These are phyloP conservation scores for Nematodospora anomalae DNA, from an alignment of 1,139 yeast species.

Conservation along the genomic window DNA sequence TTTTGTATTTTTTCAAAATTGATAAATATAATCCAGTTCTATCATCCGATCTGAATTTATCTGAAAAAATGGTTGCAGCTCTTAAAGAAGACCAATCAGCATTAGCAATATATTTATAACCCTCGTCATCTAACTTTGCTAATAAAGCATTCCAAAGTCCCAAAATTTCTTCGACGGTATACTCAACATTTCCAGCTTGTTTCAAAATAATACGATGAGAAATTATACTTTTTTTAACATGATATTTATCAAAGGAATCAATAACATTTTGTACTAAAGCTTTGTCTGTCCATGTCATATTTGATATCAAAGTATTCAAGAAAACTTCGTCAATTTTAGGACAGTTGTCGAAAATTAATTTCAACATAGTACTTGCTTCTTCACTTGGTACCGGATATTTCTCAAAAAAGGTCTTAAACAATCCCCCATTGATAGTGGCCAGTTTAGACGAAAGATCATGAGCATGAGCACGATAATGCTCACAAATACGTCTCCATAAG, in stretches of 20 bases:
- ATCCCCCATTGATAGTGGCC: conserved; percentile 64
- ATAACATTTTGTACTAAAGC: conserved; percentile 64
- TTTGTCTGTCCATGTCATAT: conserved; percentile 69
- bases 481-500: conserved; percentile 48
- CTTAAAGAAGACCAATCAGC: conserved; percentile 90
- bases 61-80: conserved; percentile 67
- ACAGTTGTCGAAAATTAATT: conserved; percentile 57
- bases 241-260: conserved; percentile 58
- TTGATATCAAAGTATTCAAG: conserved; percentile 73
- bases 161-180: conserved; percentile 55
- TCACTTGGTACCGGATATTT: conserved; percentile 53
- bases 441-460: conserved; percentile 46
- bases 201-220: conserved; percentile 76
- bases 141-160: conserved; percentile 63
- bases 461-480: conserved; percentile 4
- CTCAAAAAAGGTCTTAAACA: conserved; percentile 67
- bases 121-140: conserved; percentile 50
- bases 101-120: conserved; percentile 64
- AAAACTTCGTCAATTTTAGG: conserved; percentile 70
- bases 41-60: conserved; percentile 27
- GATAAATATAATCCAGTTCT: conserved; percentile 60
- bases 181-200: conserved; percentile 66
- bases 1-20: conserved; percentile 51
- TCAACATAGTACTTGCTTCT: conserved; percentile 59
- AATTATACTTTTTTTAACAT: conserved; percentile 64